A percentile compares a stretch with the other conserved stretches of the same genome.
phyloP scores from a whole-genome alignment of 2,329 filamentous ascomycete species.

The Beauveria varroae region DNA sequence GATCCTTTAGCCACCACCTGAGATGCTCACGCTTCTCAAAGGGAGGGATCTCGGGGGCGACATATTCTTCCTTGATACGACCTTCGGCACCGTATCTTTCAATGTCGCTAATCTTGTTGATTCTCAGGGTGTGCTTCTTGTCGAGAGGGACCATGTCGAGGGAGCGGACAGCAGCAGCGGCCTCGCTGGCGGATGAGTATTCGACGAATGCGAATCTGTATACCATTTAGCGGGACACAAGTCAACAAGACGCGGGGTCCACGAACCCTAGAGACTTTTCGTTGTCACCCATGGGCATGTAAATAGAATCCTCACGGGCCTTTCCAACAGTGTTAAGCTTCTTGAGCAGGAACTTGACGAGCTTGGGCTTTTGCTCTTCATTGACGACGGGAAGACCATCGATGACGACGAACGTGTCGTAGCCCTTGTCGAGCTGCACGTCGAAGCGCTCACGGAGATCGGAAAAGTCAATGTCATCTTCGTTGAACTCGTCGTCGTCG shows the following conservation, averaged over 20 bases:
- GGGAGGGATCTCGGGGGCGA: constrained; percentile 69
- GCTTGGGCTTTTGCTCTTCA: constrained; percentile 85
- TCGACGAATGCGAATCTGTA: constrained; percentile 92
- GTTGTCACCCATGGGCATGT: constrained; percentile 88
- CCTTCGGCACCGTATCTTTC: constrained; percentile 94
- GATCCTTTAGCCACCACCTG: constrained; percentile 85
- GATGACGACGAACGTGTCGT: constrained; percentile 93
- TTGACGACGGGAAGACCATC: constrained; percentile 87
- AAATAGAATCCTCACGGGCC: constrained; percentile 78
- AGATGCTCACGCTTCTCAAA: constrained; percentile 96
- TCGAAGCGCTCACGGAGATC: constrained; percentile 93
- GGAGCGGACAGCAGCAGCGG: constrained; percentile 78
- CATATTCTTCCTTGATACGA: constrained; percentile 85
- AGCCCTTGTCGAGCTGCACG: constrained; percentile 89
- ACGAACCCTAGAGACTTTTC: constrained; percentile 73
- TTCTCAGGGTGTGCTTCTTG: constrained; percentile 89
- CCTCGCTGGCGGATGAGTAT: constrained; percentile 85
- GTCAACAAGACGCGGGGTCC: constrained; percentile 7
- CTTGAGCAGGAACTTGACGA: constrained; percentile 92
- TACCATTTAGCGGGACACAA: not conserved
- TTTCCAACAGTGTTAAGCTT: constrained; percentile 83
- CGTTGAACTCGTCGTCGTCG: constrained; percentile 76
- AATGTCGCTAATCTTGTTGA: constrained; percentile 98
- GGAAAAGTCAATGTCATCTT: constrained; percentile 90
- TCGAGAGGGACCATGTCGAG: constrained; percentile 84